Percentiles rank a stretch among this genome's conserved stretches.
These are phyloP conservation scores for Yarrowia phangngaensis DNA, from an alignment of 805 yeast genomes.

Conservation along the genomic window DNA sequence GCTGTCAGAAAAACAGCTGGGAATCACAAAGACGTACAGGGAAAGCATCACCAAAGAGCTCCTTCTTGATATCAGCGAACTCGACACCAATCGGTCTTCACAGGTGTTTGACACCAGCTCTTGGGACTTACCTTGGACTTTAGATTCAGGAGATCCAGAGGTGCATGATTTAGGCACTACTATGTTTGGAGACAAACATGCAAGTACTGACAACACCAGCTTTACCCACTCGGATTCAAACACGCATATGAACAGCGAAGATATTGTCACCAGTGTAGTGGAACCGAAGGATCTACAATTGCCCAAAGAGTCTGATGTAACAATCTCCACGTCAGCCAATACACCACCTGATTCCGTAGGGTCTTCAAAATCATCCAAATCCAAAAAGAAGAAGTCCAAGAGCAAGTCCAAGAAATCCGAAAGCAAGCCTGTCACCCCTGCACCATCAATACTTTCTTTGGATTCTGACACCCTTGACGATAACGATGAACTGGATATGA, in stretches of 20 bases:
- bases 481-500: slow-evolving; percentile 14
- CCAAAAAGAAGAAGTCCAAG: slow-evolving; percentile 9
- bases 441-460: neutral
- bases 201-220: no score
- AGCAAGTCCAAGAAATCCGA: slow-evolving; percentile 1
- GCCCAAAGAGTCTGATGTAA: no score
- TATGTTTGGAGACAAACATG: slow-evolving; percentile 12
- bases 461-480: slow-evolving; percentile 2
- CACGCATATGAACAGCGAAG: no score
- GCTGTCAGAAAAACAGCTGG: neutral
- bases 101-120: neutral
- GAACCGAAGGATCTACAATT: no score
- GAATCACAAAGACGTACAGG: slow-evolving; percentile 3
- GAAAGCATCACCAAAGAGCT: slow-evolving; percentile 17
- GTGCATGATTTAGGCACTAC: slow-evolving; percentile 7
- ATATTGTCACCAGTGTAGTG: no score
- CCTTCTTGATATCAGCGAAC: slow-evolving; percentile 4
- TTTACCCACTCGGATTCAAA: no score
- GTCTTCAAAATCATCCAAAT: neutral
- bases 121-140: neutral
- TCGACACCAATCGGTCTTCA: neutral
- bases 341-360: no score
- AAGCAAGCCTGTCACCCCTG: neutral
- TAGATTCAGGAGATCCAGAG: slow-evolving; percentile 16
- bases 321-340: no score